phyloP scores from a whole-genome alignment of 208 protist species.

The Acanthamoeba lenticulata region DNA sequence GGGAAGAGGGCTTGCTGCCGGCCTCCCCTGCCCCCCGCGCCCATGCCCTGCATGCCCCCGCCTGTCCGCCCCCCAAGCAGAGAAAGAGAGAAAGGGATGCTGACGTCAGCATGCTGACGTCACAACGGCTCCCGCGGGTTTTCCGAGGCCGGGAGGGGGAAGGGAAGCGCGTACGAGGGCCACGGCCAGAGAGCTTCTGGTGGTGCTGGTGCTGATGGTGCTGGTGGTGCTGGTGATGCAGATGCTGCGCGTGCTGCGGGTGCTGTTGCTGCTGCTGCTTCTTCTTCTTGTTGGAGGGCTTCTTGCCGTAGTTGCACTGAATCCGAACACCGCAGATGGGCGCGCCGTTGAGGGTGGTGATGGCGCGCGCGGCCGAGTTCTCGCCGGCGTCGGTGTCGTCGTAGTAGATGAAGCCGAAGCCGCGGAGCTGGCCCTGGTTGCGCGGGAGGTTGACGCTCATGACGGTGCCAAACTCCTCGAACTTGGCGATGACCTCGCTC shows the following conservation, averaged over 20 bases:
- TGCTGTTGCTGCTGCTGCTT: conserved; percentile 17
- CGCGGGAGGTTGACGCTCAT: conserved; percentile 59
- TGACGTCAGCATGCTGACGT: not conserved
- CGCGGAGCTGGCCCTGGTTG: conserved; percentile 27
- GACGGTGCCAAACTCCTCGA: conserved; percentile 52
- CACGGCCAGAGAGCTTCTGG: not conserved
- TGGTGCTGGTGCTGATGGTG: not conserved
- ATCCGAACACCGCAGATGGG: conserved; percentile 21
- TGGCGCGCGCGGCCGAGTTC: conserved; percentile 16
- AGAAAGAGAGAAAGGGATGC: too few relatives aligned
- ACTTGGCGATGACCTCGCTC: conserved; percentile 51
- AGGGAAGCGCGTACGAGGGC: not conserved
- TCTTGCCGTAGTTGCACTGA: conserved; percentile 59
- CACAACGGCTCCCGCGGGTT: too few relatives aligned
- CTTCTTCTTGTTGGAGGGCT: conserved; percentile 54
- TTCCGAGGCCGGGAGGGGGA: too few relatives aligned
- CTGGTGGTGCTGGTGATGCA: too few relatives aligned
- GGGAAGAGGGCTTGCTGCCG: conserved; percentile 32
- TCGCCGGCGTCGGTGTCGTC: conserved; percentile 47
- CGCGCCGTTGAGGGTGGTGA: conserved; percentile 10
- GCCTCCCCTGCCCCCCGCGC: not conserved
- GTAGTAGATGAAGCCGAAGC: conserved; percentile 63
- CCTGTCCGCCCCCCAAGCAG: not conserved
- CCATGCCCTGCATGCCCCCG: conserved; percentile 3
- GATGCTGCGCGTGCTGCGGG: too few relatives aligned